These are phyloP conservation scores for Lithohypha guttulata DNA, from an alignment of 2,329 filamentous ascomycete genomes.

Conservation along the genomic window DNA sequence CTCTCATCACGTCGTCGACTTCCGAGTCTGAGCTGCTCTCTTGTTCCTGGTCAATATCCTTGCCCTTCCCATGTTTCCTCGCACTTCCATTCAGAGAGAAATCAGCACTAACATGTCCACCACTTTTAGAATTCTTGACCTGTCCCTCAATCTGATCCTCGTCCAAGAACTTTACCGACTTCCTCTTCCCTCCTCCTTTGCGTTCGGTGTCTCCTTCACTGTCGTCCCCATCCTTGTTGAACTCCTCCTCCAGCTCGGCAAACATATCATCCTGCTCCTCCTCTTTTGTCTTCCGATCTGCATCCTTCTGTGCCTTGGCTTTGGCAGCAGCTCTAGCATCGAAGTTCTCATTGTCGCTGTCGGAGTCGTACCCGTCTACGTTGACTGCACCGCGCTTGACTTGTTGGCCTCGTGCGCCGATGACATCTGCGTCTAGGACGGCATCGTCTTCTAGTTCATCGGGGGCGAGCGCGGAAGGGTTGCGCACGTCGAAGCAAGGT, in stretches of 20 bases:
- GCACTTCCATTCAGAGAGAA: conserved; percentile 35
- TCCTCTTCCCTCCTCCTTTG: conserved; percentile 44
- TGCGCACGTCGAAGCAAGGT: conserved; percentile 85
- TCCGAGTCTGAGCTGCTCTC: conserved; percentile 49
- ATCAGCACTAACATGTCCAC: conserved; percentile 53
- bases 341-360: conserved; percentile 84
- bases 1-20: conserved; percentile 56
- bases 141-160: conserved; percentile 67
- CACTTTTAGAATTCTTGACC: conserved; percentile 60
- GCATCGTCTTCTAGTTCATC: conserved; percentile 66
- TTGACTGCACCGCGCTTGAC: conserved; percentile 92
- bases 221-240: conserved; percentile 43
- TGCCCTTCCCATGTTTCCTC: conserved; percentile 19
- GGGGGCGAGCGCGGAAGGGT: conserved; percentile 81
- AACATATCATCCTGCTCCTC: conserved; percentile 69
- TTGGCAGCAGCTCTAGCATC: conserved; percentile 59
- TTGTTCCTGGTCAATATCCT: conserved; percentile 49
- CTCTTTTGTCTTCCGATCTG: conserved; percentile 29
- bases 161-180: conserved; percentile 50
- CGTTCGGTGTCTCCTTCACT: conserved; percentile 39
- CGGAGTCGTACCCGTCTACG: conserved; percentile 91
- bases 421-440: conserved; percentile 82
- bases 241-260: conserved; percentile 54
- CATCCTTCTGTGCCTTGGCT: conserved; percentile 35
- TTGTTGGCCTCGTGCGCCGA: conserved; percentile 58